A percentile compares a stretch with the other conserved stretches of the same genome.
Evolutionary conservation across 2,329 filamentous ascomycete species (phyloP).

Genomic region (Diplodia seriata): DNA sequence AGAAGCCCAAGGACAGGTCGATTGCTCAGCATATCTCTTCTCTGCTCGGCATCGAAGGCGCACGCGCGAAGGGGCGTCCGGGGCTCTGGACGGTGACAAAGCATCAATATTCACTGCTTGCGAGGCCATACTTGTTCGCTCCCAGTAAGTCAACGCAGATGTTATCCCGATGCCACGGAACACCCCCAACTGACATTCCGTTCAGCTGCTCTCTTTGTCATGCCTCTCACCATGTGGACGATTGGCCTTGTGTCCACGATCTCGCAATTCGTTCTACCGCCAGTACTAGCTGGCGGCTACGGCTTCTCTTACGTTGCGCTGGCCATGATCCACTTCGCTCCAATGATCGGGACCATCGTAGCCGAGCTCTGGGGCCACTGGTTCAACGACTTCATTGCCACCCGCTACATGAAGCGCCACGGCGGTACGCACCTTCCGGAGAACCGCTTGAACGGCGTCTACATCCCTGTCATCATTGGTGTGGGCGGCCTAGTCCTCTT

Average conservation of each 20-base stretch:
- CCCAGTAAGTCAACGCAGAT: conserved; percentile 33
- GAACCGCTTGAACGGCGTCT: conserved; percentile 44
- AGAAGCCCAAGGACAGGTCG: conserved; percentile 25
- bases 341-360: conserved; percentile 44
- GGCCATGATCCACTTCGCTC: conserved; percentile 46
- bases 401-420: conserved; percentile 44
- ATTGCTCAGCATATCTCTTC: conserved; percentile 17
- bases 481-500: conserved; percentile 45
- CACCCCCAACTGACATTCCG: not conserved
- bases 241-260: conserved; percentile 41
- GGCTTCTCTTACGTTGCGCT: conserved; percentile 35
- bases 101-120: conserved; percentile 33
- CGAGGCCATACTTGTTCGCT: conserved; percentile 36
- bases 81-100: conserved; percentile 17
- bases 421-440: conserved; percentile 42
- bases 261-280: conserved; percentile 38
- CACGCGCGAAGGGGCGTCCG: conserved; percentile 19
- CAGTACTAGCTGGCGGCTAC: conserved; percentile 35
- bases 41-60: conserved; percentile 28
- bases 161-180: not conserved
- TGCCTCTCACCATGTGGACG: conserved; percentile 40
- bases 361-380: conserved; percentile 47
- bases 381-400: conserved; percentile 47
- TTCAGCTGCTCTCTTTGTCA: conserved; percentile 35
- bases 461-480: conserved; percentile 43